Evolutionary conservation across 2,329 filamentous ascomycete genomes (phyloP).

Genomic region (Cladosporium sp.): DNA sequence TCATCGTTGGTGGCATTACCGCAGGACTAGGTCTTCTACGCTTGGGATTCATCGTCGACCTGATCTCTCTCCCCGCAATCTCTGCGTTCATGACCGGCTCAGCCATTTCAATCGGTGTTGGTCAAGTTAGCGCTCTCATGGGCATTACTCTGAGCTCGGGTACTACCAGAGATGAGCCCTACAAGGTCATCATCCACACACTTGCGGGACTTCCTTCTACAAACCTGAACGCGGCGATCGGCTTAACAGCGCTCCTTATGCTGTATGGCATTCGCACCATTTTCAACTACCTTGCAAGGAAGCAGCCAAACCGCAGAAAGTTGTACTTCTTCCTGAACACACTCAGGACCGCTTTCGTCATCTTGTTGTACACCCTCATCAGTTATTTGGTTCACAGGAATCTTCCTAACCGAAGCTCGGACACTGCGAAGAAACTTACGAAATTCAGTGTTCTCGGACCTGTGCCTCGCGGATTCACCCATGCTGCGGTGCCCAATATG

Average conservation of each 20-base stretch:
- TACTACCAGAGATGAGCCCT: constrained; percentile 75
- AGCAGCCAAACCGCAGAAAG: constrained; percentile 68
- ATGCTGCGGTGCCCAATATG: constrained; percentile 72
- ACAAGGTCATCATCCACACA: constrained; percentile 78
- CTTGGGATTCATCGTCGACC: constrained; percentile 85
- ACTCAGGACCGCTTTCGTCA: constrained; percentile 85
- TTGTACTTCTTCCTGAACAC: constrained; percentile 88
- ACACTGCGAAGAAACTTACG: constrained; percentile 43
- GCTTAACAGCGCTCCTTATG: constrained; percentile 75
- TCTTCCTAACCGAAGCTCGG: constrained; percentile 38
- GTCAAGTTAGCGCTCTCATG: constrained; percentile 80
- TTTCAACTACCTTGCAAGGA: constrained; percentile 68
- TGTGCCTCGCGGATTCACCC: constrained; percentile 84
- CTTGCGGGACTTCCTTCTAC: constrained; percentile 68
- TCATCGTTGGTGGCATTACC: constrained; percentile 77
- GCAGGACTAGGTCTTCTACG: constrained; percentile 75
- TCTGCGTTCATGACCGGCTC: constrained; percentile 97
- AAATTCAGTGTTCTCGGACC: constrained; percentile 70
- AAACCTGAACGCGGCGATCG: constrained; percentile 80
- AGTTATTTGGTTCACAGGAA: constrained; percentile 81
- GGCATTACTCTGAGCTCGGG: constrained; percentile 61
- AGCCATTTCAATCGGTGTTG: constrained; percentile 80
- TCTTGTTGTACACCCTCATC: constrained; percentile 87
- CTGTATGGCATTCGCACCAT: constrained; percentile 72
- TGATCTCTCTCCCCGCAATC: constrained; percentile 87